Conservation (phyloP, 208 protist species). For the Leishmania aethiopica region DNA sequence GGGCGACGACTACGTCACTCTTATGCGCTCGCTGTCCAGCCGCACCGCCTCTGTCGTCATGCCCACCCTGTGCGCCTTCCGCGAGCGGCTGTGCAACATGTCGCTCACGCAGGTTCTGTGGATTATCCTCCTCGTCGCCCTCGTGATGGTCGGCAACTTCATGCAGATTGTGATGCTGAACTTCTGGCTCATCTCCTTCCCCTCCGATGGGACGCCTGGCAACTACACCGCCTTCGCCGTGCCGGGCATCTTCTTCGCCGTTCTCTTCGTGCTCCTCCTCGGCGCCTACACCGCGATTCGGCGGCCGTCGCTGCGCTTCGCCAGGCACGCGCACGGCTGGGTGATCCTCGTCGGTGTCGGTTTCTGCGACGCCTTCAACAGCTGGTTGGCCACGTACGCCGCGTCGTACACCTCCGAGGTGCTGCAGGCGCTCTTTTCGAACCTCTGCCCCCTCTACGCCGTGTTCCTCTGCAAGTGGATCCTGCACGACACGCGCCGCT, state of each 20-base stretch:
- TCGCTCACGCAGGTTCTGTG: slow-evolving; percentile 46
- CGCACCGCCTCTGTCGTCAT: background rate
- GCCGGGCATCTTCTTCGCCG: slow-evolving; percentile 59
- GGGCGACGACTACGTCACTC: background rate
- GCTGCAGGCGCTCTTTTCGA: slow-evolving; percentile 77
- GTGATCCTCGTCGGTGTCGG: slow-evolving; percentile 60
- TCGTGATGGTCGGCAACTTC: slow-evolving; percentile 75
- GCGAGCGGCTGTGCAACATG: slow-evolving; percentile 27
- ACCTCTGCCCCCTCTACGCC: slow-evolving; percentile 73
- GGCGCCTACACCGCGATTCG: slow-evolving; percentile 47
- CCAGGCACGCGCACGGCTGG: slow-evolving; percentile 49
- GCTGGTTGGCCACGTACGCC: slow-evolving; percentile 77
- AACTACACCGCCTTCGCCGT: slow-evolving; percentile 82
- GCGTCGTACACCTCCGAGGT: slow-evolving; percentile 80
- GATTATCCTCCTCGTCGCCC: slow-evolving; percentile 45
- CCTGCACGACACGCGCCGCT: slow-evolving; percentile 65
- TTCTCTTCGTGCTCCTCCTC: slow-evolving; percentile 64
- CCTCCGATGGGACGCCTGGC: slow-evolving; percentile 52
- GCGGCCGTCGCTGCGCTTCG: slow-evolving; percentile 67
- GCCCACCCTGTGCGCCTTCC: slow-evolving; percentile 11
- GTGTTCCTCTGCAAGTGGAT: slow-evolving; percentile 78
- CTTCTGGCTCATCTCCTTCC: slow-evolving; percentile 82
- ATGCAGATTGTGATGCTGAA: slow-evolving; percentile 90
- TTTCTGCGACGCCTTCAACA: slow-evolving; percentile 74
- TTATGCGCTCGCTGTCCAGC: background rate